Conservation (phyloP, 2,329 filamentous ascomycete species). For the Teratosphaeria destructans region DNA sequence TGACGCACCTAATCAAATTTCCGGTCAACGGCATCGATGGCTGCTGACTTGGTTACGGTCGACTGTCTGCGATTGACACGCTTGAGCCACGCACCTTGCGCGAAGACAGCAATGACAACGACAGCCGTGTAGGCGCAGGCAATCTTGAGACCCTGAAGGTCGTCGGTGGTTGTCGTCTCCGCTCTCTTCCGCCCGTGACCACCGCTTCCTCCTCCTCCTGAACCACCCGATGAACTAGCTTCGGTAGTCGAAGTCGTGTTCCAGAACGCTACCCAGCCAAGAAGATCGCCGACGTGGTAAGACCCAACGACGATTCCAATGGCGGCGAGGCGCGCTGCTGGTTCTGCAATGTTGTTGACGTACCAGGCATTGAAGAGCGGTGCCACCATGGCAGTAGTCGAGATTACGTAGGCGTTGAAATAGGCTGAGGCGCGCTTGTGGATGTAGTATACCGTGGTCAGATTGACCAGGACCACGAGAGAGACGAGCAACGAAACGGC, state of each 20-base stretch:
- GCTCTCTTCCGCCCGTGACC: background rate
- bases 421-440: background rate
- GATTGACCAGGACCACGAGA: background rate
- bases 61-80: background rate
- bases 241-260: background rate
- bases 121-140: background rate
- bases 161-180: background rate
- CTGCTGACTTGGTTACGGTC: background rate
- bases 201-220: background rate
- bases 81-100: background rate
- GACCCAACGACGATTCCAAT: background rate
- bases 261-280: background rate
- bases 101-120: background rate
- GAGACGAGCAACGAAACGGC: background rate
- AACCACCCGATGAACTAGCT: background rate
- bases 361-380: background rate
- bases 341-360: background rate
- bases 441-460: background rate
- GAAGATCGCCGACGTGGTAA: background rate
- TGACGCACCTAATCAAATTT: background rate
- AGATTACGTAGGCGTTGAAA: background rate
- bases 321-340: background rate
- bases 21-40: background rate
- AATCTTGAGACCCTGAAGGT: background rate
- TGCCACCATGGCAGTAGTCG: background rate